phyloP scores from a whole-genome alignment of 2,329 filamentous ascomycete species.

The Calonectria leucothoes region DNA sequence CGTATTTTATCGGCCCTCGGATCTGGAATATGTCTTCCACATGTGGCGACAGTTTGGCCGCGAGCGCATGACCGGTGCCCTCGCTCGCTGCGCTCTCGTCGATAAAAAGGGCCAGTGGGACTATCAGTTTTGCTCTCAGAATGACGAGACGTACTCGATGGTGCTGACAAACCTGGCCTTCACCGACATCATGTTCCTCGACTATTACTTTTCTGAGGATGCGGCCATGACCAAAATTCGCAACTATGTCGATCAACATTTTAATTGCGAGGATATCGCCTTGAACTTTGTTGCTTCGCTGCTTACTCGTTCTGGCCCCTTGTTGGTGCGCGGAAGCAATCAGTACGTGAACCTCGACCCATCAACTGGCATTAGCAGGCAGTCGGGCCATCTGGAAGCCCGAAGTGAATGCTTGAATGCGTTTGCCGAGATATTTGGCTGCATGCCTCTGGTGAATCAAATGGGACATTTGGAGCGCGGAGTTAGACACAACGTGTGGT shows the following conservation, averaged over 20 bases:
- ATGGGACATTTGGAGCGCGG: background rate
- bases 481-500: background rate
- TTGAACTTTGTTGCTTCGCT: background rate
- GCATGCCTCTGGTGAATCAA: background rate
- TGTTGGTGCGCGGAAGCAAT: background rate
- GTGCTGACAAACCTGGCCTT: background rate
- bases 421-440: background rate
- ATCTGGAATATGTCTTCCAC: slow-evolving; percentile 2
- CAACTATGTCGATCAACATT: background rate
- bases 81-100: background rate
- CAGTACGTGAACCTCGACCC: background rate
- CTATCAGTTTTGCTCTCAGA: background rate
- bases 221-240: background rate
- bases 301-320: background rate
- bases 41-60: background rate
- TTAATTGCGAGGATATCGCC: background rate
- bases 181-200: background rate
- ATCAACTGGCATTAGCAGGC: background rate
- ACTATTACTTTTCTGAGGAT: background rate
- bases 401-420: background rate
- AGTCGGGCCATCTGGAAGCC: background rate
- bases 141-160: background rate
- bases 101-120: background rate
- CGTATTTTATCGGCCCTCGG: background rate
- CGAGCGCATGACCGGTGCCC: background rate